phyloP scores from a whole-genome alignment of 768 basidiomycete genomes.

The Fibroporia radiculosa region DNA sequence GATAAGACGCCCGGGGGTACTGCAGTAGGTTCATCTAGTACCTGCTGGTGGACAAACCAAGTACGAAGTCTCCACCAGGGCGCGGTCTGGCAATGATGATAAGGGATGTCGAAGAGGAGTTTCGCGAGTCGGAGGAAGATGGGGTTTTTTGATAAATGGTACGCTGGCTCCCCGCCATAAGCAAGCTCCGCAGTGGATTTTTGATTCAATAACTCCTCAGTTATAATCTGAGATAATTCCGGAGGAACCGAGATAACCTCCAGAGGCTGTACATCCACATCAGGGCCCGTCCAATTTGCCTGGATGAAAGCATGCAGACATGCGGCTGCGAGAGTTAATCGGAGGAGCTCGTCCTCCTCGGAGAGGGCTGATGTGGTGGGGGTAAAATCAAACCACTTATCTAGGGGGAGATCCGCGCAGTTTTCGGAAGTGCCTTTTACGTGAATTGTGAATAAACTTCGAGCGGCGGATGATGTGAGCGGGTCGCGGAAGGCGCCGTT shows the following conservation, averaged over 20 bases:
- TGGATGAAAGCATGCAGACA: constrained; percentile 89
- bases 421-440: constrained; percentile 13
- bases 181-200: constrained; percentile 73
- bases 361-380: constrained; percentile 24
- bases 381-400: constrained; percentile 26
- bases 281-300: constrained; percentile 94
- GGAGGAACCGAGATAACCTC: constrained; percentile 29
- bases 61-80: constrained; percentile 84
- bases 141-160: constrained; percentile 73
- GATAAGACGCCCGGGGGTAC: constrained; percentile 35
- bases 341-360: constrained; percentile 43
- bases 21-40: constrained; percentile 79
- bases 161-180: constrained; percentile 87
- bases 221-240: constrained; percentile 20
- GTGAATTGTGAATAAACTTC: constrained; percentile 27
- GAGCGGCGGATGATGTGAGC: constrained; percentile 30
- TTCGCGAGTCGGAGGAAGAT: constrained; percentile 71
- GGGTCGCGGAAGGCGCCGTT: constrained; percentile 52
- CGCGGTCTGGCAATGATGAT: constrained; percentile 39
- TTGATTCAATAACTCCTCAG: constrained; percentile 47
- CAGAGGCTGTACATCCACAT: constrained; percentile 50
- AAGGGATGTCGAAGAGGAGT: constrained; percentile 51
- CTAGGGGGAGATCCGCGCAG: constrained; percentile 33
- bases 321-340: constrained; percentile 64
- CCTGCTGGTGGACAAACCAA: constrained; percentile 63